Evolutionary conservation across 441 rosid genomes (phyloP), one percentile per base, ranked within the genome.

Genomic region (Croton setiger): DNA sequence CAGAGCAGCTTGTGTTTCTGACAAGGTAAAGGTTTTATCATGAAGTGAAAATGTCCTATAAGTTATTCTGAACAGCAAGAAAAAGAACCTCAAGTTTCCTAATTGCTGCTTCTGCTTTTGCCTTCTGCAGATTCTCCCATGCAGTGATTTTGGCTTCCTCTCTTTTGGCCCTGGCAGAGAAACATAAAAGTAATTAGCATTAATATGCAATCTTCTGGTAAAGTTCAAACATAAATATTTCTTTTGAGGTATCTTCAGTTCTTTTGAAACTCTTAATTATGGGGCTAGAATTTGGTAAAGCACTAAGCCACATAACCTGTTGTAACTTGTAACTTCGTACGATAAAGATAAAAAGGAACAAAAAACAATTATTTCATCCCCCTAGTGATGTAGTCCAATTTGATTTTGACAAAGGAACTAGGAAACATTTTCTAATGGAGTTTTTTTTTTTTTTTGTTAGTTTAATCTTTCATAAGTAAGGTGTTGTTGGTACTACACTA

Each of bases 51-150:
- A 56, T 47, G 37, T 56, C 64, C 7, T 14, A 23, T 27, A 13
- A 65, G 6, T 21, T 17, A 35, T 4, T 37, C 44, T 47, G 33
- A 72, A 59, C 11, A 53, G 31, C 47, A 54, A 23, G 66, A 36
- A 57, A 64, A 69, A 33, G 69, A 76, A 89, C 98, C 97, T 93
- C 97, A 56, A 93, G 94, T 78, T 93, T 90, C 67, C 94, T 75
- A 35, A 93, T 86, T 67, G 86, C 84, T 74, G 96, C 93, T 79
- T 92, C 98, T 14, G 98, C 98, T 76, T 92, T 90, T 13, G 98
- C 98, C 81, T 85, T 93, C 87, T 93, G 98, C 75, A 93, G 82
- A 73, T 90, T 93, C 80, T 93, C 97, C 98, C 98, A 93, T 31
- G 97, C 94, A 23, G 74, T 84, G 72, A 93, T 89, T 80, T 88